phyloP scores from a whole-genome alignment of 306 rosid species.

The Luffa acutangula region DNA sequence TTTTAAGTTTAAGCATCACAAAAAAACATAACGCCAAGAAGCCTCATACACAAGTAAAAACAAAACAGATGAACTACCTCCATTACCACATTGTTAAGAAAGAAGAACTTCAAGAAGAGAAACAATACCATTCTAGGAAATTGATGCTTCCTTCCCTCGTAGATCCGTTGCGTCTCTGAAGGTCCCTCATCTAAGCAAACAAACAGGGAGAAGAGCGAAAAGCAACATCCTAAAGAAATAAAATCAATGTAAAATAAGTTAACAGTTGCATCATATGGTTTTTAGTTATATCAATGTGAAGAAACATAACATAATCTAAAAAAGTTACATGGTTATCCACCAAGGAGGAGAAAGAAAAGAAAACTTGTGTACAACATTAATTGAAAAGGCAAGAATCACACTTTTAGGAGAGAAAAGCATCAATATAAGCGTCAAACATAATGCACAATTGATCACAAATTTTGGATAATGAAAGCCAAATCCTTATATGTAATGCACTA shows the following conservation, averaged over 20 bases:
- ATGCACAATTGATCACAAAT: no score
- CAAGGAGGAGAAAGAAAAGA: no score
- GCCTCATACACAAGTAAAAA: not conserved
- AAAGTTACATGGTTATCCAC: no score
- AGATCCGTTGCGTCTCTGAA: conserved; percentile 43
- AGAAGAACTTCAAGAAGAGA: not conserved
- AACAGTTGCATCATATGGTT: no score
- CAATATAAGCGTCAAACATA: no score
- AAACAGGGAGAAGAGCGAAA: not conserved
- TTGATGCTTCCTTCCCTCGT: conserved; percentile 65
- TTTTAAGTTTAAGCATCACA: not conserved
- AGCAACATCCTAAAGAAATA: not conserved
- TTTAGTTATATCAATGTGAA: no score
- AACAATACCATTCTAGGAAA: conserved; percentile 72
- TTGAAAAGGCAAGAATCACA: no score
- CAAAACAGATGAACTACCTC: not conserved
- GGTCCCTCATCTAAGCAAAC: conserved; percentile 36
- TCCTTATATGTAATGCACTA: no score
- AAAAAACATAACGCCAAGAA: not conserved
- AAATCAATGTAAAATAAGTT: not conserved
- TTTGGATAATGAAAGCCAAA: no score
- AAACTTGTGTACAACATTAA: no score
- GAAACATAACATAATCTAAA: no score
- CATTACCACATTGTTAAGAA: not conserved
- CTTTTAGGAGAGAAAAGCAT: no score